These are phyloP conservation scores for Pochonia chlamydosporia DNA, from an alignment of 2,329 filamentous ascomycete genomes.

Conservation along the genomic window DNA sequence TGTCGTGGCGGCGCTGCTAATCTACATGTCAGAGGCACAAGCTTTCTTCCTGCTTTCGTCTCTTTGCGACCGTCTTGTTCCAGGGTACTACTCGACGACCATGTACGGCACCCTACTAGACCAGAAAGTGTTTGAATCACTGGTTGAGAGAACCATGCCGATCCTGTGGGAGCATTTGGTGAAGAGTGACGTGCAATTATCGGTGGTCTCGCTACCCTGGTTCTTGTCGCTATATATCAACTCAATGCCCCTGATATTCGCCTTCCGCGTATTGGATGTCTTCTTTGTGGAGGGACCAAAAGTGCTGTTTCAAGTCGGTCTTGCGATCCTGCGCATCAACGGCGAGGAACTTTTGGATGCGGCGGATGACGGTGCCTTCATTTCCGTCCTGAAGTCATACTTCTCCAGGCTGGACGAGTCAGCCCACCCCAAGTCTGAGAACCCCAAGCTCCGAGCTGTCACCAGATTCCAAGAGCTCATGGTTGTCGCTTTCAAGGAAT, in stretches of 20 bases:
- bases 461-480: constrained; percentile 97
- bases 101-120: constrained; percentile 98
- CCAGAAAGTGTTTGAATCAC: constrained; percentile 92
- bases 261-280: constrained; percentile 91
- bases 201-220: constrained; percentile 95
- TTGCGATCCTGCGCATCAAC: constrained; percentile 96
- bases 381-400: constrained; percentile 91
- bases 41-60: constrained; percentile 91
- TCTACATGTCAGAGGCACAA: constrained; percentile 96
- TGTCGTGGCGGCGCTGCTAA: constrained; percentile 92
- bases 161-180: constrained; percentile 97
- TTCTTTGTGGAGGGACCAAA: constrained; percentile 98
- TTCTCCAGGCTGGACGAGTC: constrained; percentile 92
- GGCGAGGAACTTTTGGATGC: constrained; percentile 93
- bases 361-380: constrained; percentile 91
- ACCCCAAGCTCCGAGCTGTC: constrained; percentile 86
- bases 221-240: constrained; percentile 98
- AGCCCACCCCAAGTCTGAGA: constrained; percentile 91
- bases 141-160: constrained; percentile 99
- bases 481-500: constrained; percentile 99
- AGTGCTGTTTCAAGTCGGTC: constrained; percentile 91
- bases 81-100: constrained; percentile 96
- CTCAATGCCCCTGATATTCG: constrained; percentile 97
- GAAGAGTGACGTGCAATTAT: constrained; percentile 93
- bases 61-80: constrained; percentile 85